These are phyloP conservation scores for Cyberlindnera xishuangbannaensis DNA, from an alignment of 805 yeast genomes.

Conservation along the genomic window DNA sequence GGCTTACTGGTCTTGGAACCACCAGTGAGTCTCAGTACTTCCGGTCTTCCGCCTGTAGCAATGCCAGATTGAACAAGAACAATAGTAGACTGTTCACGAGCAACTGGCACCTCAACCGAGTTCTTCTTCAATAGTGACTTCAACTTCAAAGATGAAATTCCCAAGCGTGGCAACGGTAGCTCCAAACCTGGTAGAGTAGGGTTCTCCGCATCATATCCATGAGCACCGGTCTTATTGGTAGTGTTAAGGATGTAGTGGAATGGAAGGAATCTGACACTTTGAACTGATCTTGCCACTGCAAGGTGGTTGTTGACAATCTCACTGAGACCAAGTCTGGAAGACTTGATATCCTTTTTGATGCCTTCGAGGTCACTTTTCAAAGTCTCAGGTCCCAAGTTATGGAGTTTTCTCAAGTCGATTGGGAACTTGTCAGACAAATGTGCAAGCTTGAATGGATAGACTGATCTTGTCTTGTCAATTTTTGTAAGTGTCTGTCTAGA, in stretches of 20 bases:
- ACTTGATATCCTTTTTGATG: constrained; percentile 50
- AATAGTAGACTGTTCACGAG: constrained; percentile 77
- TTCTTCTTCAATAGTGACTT: constrained; percentile 52
- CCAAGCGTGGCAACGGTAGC: constrained; percentile 68
- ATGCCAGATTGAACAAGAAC: constrained; percentile 43
- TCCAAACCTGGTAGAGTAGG: constrained; percentile 70
- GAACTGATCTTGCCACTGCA: constrained; percentile 67
- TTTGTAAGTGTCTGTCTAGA: constrained; percentile 65
- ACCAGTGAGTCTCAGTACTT: constrained; percentile 75
- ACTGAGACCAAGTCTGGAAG: constrained; percentile 66
- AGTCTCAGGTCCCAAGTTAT: constrained; percentile 23
- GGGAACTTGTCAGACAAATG: constrained; percentile 65
- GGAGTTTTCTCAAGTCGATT: constrained; percentile 35
- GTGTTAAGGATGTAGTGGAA: constrained; percentile 56
- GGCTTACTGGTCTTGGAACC: constrained; percentile 65
- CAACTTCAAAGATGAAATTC: constrained; percentile 62
- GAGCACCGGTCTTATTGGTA: constrained; percentile 60
- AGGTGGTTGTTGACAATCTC: constrained; percentile 80
- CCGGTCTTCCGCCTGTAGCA: constrained; percentile 39
- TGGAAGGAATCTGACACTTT: constrained; percentile 68
- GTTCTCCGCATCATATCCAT: constrained; percentile 61
- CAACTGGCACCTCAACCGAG: constrained; percentile 50
- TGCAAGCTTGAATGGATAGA: constrained; percentile 85
- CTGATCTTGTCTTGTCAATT: constrained; percentile 72
- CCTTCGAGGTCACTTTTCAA: constrained; percentile 32